A percentile compares a stretch with the other conserved stretches of the same genome.
Conservation (phyloP, 352 stramenopile genomes). For the Globisporangium middletonii region DNA sequence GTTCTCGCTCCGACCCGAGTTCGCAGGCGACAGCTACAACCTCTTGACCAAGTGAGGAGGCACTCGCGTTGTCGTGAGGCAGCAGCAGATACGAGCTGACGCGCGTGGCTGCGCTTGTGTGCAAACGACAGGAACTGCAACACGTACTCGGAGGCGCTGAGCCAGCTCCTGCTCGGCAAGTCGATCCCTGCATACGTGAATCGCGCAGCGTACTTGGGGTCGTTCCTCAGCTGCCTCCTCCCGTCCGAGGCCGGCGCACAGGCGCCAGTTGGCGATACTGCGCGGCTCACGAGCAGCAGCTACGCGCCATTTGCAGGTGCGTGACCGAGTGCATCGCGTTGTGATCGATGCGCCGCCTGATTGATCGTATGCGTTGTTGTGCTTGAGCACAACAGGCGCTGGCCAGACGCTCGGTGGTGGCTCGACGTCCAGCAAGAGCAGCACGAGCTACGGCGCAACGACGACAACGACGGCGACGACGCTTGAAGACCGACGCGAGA, state of each 20-base stretch:
- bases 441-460: conserved; percentile 1
- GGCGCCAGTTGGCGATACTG: conserved; percentile 42
- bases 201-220: conserved; percentile 89
- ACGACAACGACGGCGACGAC: conserved; percentile 9
- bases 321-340: neutral
- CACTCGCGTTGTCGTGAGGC: too few species aligned
- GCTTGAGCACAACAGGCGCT: conserved; percentile 23
- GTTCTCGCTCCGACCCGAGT: conserved; percentile 81
- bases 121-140: conserved; percentile 86
- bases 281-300: conserved; percentile 15
- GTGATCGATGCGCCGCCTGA: neutral
- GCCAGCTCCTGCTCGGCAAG: conserved; percentile 71
- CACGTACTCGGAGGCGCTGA: conserved; percentile 88
- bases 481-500: conserved; percentile 55
- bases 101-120: neutral
- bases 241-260: conserved; percentile 43
- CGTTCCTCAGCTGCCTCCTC: conserved; percentile 81
- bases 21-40: conserved; percentile 88
- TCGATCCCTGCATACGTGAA: conserved; percentile 91
- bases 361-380: neutral
- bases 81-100: neutral
- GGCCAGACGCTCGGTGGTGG: conserved; percentile 31
- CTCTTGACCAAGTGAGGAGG: conserved; percentile 71
- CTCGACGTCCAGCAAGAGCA: neutral
- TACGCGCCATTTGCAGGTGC: conserved; percentile 66